Base-by-base conservation (phyloP, 108 stramenopile genomes). In the Mayamaea pseudoterrestris region DNA sequence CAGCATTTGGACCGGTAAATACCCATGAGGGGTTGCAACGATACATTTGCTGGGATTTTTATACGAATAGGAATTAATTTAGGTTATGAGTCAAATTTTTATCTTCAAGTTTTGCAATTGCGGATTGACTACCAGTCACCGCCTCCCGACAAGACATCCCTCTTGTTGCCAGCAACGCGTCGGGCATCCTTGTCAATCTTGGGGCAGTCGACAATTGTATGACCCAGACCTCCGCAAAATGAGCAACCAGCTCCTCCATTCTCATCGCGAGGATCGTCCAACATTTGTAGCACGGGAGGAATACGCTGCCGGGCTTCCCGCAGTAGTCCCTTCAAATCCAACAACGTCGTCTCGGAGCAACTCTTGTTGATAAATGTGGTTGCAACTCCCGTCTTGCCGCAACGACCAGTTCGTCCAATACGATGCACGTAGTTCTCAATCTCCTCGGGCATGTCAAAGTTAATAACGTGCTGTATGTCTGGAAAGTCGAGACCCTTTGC, bases 391-490 rank as follows among this genome's bases (percentile, higher is more conserved):
- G 97, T 98, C 58, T 96, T 96, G 1, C 98, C 98, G 53, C 94
- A 86, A 9, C 98, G 96, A 1, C 98, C 98, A 7, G 98, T 99
- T 17, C 98, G 93, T n/a, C 97, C 98, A 49, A 99, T 99, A 24
- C 83, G 54, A 64, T 90, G 83, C 8, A 85, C 83, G 49, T 90
- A 90, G 53, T 97, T 98, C 74, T 99, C 98, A 53, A 99, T 97
- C 65, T 98, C 97, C 36, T 61, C 61, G n/a, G 98, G 98, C 98
- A 99, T 99, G 73, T 99, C 97, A 58, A 95, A 98, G 51, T 99
- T 99, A 53, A 99, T 96, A 1, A 99, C 98, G 57, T 98, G 96
- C 66, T 95, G 86, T 58, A 98, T 96, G 57, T 95, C 83, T 1
- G 94, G 76, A 57, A 99, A 98, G 57, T 99, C 98, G 41, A 99